A percentile compares a stretch with the other conserved stretches of the same genome.
These are phyloP conservation scores for Sphenostylis stenocarpa DNA, from an alignment of 306 rosid genomes.

Conservation along the genomic window DNA sequence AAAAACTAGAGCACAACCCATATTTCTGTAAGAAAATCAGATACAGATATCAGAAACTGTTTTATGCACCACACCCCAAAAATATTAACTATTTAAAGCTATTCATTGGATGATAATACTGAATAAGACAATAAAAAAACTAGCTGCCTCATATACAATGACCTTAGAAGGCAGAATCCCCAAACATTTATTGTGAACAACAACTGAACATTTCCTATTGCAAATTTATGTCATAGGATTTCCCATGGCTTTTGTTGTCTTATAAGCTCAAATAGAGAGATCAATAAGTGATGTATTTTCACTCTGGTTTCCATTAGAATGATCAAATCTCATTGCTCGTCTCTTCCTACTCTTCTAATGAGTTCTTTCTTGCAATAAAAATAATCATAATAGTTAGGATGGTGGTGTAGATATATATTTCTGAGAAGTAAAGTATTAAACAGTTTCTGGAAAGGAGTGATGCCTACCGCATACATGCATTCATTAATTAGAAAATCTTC, in stretches of 20 bases:
- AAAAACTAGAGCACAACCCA: neutral
- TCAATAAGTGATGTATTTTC: neutral
- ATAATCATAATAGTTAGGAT: neutral
- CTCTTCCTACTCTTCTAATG: neutral
- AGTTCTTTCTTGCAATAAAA: neutral
- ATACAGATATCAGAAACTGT: no score
- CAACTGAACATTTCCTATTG: no score
- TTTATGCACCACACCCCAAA: no score
- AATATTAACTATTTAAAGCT: neutral
- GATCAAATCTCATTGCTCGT: neutral
- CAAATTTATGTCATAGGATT: neutral
- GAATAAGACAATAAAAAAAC: neutral
- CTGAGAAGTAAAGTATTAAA: constrained; percentile 10
- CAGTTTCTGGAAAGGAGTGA: constrained; percentile 25
- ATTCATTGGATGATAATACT: neutral
- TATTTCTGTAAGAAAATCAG: neutral
- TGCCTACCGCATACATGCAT: constrained; percentile 97
- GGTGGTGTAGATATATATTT: neutral
- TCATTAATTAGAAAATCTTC: constrained; percentile 95
- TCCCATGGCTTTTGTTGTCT: neutral
- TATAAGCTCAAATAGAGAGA: neutral
- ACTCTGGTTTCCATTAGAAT: neutral
- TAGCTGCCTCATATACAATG: no score
- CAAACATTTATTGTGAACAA: no score
- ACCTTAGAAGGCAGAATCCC: no score